Conservation (phyloP, 2,329 filamentous ascomycete species). For the Emericellopsis cladophorae region DNA sequence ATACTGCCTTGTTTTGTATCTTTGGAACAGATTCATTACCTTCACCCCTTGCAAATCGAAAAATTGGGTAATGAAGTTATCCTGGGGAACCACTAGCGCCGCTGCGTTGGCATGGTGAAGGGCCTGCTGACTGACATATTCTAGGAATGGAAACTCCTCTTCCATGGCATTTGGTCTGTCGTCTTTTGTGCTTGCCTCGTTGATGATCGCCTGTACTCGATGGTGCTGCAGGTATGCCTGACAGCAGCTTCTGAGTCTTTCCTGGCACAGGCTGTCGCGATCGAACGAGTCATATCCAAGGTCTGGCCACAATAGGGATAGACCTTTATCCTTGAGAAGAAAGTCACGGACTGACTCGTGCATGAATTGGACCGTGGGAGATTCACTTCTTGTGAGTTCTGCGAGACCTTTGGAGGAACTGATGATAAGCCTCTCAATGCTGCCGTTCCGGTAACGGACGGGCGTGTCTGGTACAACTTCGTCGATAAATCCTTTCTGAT, state of each 20-base stretch:
- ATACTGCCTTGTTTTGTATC: slow-evolving; percentile 11
- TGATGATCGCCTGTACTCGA: neutral
- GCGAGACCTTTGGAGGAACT: slow-evolving; percentile 36
- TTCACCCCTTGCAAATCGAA: slow-evolving; percentile 13
- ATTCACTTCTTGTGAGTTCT: slow-evolving; percentile 20
- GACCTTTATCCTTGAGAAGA: slow-evolving; percentile 21
- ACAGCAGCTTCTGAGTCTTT: slow-evolving; percentile 31
- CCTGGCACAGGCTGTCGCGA: slow-evolving; percentile 22
- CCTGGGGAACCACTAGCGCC: slow-evolving; percentile 11
- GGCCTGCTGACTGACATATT: slow-evolving; percentile 27
- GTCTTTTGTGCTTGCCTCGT: slow-evolving; percentile 4
- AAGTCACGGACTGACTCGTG: slow-evolving; percentile 38
- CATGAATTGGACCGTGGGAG: slow-evolving; percentile 34
- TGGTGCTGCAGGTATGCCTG: slow-evolving; percentile 18
- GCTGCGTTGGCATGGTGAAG: slow-evolving; percentile 27
- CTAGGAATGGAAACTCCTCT: slow-evolving; percentile 27
- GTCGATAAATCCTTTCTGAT: slow-evolving; percentile 8
- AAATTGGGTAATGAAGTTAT: slow-evolving; percentile 17
- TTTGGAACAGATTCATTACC: slow-evolving; percentile 16
- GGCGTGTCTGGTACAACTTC: slow-evolving; percentile 10
- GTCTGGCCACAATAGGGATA: slow-evolving; percentile 17
- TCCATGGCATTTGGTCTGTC: neutral
- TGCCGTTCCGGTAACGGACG: slow-evolving; percentile 1
- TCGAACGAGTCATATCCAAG: slow-evolving; percentile 9
- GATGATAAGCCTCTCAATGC: slow-evolving; percentile 20